These are phyloP conservation scores for Polytrichum commune DNA, from an alignment of 225 moss, liverwort and hornwort genomes.

Conservation along the genomic window DNA sequence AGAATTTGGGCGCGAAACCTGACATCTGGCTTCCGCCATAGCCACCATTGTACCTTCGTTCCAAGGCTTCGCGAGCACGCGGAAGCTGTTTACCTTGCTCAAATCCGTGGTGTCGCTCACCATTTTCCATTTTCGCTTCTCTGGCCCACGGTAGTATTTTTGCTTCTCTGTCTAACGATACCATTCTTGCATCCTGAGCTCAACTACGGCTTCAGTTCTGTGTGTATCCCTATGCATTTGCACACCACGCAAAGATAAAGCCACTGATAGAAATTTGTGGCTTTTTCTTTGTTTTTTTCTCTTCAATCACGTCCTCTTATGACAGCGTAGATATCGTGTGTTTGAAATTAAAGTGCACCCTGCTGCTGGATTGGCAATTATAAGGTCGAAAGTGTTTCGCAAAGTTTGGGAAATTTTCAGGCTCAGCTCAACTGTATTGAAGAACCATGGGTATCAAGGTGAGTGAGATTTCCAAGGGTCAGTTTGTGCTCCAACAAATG, in stretches of 20 bases:
- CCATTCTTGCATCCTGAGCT: background rate
- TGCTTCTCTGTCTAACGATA: background rate
- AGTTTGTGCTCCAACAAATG: no score
- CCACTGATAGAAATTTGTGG: no score
- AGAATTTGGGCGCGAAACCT: background rate
- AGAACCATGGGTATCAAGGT: slow-evolving; percentile 37
- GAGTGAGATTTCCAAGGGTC: background rate
- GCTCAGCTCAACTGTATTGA: background rate
- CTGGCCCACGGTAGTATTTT: background rate
- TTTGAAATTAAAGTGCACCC: no score
- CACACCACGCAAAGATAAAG: no score
- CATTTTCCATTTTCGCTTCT: background rate
- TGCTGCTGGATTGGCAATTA: no score
- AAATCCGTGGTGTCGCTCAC: no score
- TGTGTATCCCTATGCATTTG: background rate
- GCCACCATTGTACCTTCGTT: background rate
- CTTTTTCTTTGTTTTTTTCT: no score
- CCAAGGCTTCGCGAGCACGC: background rate
- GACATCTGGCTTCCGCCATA: background rate
- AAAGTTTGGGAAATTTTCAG: no score
- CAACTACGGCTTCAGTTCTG: background rate
- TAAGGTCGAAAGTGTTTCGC: no score
- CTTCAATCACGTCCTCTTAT: no score
- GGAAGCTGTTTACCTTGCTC: no score
- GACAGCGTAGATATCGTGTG: no score